Percentiles rank a stretch among this genome's conserved stretches.
Evolutionary conservation across 2,329 filamentous ascomycete genomes (phyloP).

Genomic region (Talaromyces sp.): DNA sequence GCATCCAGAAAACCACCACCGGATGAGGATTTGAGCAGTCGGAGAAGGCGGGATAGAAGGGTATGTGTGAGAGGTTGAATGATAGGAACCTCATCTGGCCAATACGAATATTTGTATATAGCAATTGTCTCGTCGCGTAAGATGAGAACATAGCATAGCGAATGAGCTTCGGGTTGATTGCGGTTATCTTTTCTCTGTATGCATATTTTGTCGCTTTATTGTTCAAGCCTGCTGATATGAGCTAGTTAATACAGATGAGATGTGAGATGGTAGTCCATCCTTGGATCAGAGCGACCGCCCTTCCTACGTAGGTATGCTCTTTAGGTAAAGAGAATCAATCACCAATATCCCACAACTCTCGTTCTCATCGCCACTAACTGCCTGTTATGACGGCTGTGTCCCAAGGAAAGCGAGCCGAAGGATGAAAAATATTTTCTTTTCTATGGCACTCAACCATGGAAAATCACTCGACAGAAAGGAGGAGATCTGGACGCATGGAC

Average conservation of each 20-base stretch:
- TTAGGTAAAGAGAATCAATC: no score
- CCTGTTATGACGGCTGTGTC: neutral
- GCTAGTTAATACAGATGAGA: no score
- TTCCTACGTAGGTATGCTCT: no score
- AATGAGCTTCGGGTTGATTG: conserved; percentile 19
- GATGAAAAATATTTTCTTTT: neutral
- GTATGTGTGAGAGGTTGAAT: conserved; percentile 17
- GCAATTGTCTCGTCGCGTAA: conserved; percentile 18
- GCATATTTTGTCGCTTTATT: neutral
- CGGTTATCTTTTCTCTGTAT: conserved; percentile 2
- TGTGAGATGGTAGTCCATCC: no score
- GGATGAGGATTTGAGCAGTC: conserved; percentile 12
- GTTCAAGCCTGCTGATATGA: neutral
- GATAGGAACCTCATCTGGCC: conserved; percentile 20
- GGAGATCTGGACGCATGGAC: neutral
- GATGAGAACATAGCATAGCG: conserved; percentile 17
- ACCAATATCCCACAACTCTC: no score
- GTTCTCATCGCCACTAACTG: neutral
- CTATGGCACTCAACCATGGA: neutral
- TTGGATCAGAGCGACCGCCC: no score
- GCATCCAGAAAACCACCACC: conserved; percentile 17
- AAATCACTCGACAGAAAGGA: neutral
- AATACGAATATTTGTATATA: conserved; percentile 18
- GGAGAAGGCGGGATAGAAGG: conserved; percentile 14
- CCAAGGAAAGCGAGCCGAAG: neutral